Evolutionary conservation across 768 basidiomycete species (phyloP), one percentile per base, ranked within the genome.

Genomic region (Suillus discolor): DNA sequence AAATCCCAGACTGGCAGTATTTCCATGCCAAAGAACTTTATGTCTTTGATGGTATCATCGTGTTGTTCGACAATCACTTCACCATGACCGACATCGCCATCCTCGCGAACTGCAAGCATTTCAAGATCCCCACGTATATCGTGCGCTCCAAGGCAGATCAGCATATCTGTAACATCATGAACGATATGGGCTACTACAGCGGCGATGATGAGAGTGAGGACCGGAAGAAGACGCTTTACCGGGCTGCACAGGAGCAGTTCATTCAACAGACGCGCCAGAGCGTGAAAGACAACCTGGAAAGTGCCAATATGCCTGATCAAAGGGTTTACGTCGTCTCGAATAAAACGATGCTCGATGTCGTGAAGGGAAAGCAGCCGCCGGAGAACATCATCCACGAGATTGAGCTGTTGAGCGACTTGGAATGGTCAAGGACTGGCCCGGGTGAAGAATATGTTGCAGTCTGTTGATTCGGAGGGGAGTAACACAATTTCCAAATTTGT

Each of bases 111-210:
- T 76, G 73, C 61, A 69, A 61, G 28, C 72, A 68, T 5, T 77
- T 73, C 68, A 67, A 72, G 1, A 79, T 80, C 41, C 77, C 79
- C 8, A 71, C 72, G 0, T 76, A 73, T 57, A 74, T 79, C 51
- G 73, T 79, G 31, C 76, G 79, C 34, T 80, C 79, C 0, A 79
- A 80, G 68, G 70, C 79, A 1, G 78, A 79, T 57, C 74, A 73
- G 20, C 71, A 77, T 45, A 74, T 77, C 41, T 68, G 28, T 16
- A 75, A 75, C 49, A 44, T 75, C 45, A 69, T 49, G 47, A 7
- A 23, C 6, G 47, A 49, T 49, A 49, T 2, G 47, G 23, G 47
- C 12, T 23, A 23, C 6, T n/a, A 49, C 23, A 23, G 12, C 23
- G 23, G 13, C 6, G 2, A 49, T 6, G 23, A 23, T 38, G 36